These are phyloP conservation scores for Cordyceps cicadae DNA, from an alignment of 2,329 filamentous ascomycete species.

Conservation along the genomic window DNA sequence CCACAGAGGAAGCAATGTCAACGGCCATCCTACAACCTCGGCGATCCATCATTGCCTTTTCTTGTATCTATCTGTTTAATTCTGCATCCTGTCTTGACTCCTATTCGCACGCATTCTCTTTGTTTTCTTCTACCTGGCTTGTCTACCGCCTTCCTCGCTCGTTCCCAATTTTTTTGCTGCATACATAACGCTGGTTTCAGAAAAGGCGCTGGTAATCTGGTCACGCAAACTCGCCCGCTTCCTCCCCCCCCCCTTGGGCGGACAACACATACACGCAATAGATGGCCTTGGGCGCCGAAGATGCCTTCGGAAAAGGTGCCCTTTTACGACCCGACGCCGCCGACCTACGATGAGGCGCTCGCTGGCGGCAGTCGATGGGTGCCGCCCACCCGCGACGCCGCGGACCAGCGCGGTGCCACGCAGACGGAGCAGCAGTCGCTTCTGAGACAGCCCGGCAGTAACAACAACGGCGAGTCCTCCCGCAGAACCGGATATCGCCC, in stretches of 20 bases:
- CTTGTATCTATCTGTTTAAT: conserved; percentile 1
- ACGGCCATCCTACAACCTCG: neutral
- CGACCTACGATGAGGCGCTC: conserved; percentile 35
- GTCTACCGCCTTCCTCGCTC: neutral
- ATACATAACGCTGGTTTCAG: neutral
- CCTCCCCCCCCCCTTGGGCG: no score
- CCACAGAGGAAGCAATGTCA: neutral
- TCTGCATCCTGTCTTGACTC: neutral
- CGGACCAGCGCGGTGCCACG: conserved; percentile 54
- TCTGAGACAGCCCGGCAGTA: conserved; percentile 43
- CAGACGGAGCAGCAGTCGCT: conserved; percentile 73
- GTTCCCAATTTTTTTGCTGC: neutral
- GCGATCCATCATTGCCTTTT: neutral
- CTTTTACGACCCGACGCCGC: conserved; percentile 36
- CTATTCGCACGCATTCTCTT: neutral
- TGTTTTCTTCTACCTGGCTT: neutral
- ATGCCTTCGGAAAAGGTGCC: conserved; percentile 34
- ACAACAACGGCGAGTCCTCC: conserved; percentile 27
- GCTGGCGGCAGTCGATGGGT: conserved; percentile 28
- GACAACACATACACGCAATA: neutral
- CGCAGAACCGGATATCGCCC: conserved; percentile 59
- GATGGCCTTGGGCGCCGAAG: neutral
- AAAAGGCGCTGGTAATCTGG: neutral
- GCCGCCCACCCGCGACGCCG: conserved; percentile 22
- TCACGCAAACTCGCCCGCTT: neutral